These are phyloP conservation scores for Coemansia sp. DNA, from an alignment of 192 early-diverging fungal species.

Conservation along the genomic window DNA sequence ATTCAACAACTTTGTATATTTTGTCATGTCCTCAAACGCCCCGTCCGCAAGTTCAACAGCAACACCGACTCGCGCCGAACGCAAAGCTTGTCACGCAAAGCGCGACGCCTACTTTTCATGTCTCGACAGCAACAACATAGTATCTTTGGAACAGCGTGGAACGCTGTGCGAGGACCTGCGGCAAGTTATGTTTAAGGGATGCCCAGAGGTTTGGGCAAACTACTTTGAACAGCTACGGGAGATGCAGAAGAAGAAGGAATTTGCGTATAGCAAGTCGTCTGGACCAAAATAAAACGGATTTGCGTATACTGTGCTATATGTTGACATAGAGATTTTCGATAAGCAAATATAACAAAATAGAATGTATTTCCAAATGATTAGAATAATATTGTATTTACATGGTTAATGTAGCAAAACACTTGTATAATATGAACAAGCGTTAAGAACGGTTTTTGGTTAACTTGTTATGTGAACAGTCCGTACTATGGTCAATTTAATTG, in stretches of 20 bases:
- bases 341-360: neutral
- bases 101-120: slow-evolving; percentile 81
- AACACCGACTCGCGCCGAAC: slow-evolving; percentile 58
- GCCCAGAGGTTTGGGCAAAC: slow-evolving; percentile 35
- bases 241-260: slow-evolving; percentile 28
- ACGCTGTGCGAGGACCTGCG: slow-evolving; percentile 39
- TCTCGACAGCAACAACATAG: slow-evolving; percentile 63
- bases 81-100: slow-evolving; percentile 72
- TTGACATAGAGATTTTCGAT: neutral
- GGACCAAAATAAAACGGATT: neutral
- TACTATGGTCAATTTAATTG: no score
- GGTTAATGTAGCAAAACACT: no score
- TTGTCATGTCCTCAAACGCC: neutral
- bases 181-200: slow-evolving; percentile 29
- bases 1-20: slow-evolving; percentile 2
- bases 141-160: slow-evolving; percentile 53
- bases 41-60: neutral
- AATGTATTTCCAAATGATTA: neutral
- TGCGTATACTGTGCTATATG: neutral
- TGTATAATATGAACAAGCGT: no score
- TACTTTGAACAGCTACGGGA: slow-evolving; percentile 42
- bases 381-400: no score
- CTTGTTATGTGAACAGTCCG: no score
- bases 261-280: neutral
- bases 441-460: no score